Conservation (phyloP, 805 yeast genomes). For the Yarrowia sp. region DNA sequence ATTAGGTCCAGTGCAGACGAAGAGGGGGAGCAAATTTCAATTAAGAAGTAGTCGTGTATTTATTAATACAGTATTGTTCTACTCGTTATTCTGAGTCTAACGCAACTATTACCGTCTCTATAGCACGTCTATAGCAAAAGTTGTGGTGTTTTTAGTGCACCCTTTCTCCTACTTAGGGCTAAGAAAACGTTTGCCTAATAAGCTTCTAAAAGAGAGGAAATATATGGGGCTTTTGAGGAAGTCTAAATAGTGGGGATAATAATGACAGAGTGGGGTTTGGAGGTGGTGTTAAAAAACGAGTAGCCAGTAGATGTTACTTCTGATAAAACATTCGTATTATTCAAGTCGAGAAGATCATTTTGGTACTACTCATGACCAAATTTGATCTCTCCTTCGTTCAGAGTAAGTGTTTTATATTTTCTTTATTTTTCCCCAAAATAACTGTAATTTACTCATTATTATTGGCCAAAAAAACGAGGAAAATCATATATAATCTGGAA, state of each 20-base stretch:
- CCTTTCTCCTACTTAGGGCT: neutral
- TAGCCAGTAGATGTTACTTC: neutral
- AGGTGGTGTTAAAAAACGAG: too few species aligned
- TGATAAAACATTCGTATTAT: neutral
- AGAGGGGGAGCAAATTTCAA: too few species aligned
- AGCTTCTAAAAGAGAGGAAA: neutral
- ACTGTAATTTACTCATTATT: too few species aligned
- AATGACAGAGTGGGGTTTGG: too few species aligned
- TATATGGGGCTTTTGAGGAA: conserved; percentile 7
- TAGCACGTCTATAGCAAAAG: neutral
- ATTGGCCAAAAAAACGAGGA: too few species aligned
- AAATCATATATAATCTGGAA: too few species aligned
- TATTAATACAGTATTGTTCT: too few species aligned
- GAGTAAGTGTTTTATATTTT: too few species aligned
- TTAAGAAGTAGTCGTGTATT: too few species aligned
- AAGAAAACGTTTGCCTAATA: neutral
- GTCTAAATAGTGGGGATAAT: neutral
- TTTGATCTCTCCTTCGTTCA: neutral
- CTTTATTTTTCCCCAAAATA: too few species aligned
- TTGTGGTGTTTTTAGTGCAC: neutral
- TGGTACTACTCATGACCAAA: neutral
- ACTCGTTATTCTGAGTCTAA: neutral
- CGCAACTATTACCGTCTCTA: neutral
- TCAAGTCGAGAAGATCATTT: too few species aligned
- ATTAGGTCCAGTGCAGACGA: neutral